A percentile compares a stretch with the other conserved stretches of the same genome.
These are phyloP conservation scores for Alternaria sp. DNA, from an alignment of 2,329 filamentous ascomycete genomes.

Conservation along the genomic window DNA sequence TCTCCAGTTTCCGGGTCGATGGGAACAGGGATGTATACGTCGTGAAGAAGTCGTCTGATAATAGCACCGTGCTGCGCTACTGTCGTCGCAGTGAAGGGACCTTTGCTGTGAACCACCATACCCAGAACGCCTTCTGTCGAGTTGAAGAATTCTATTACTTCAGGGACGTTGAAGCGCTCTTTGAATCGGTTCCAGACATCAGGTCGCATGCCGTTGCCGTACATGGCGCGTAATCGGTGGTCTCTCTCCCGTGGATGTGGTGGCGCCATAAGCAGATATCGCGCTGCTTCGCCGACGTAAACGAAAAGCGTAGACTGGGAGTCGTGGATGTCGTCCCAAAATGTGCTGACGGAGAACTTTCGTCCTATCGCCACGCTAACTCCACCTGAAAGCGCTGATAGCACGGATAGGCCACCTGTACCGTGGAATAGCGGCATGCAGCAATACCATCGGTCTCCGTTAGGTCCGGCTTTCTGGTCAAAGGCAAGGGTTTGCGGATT, in stretches of 20 bases:
- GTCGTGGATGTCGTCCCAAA: conserved; percentile 75
- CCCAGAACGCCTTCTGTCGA: conserved; percentile 73
- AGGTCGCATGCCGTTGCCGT: conserved; percentile 70
- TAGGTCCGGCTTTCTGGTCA: conserved; percentile 45
- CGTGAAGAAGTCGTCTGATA: conserved; percentile 57
- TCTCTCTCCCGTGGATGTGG: conserved; percentile 64
- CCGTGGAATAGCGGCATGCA: conserved; percentile 81
- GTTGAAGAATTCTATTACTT: conserved; percentile 77
- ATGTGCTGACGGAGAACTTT: conserved; percentile 70
- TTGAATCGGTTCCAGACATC: conserved; percentile 71
- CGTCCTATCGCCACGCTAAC: conserved; percentile 65
- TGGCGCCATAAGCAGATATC: conserved; percentile 73
- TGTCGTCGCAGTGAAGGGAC: conserved; percentile 61
- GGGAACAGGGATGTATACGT: conserved; percentile 68
- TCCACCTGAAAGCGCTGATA: conserved; percentile 55
- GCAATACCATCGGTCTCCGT: conserved; percentile 70
- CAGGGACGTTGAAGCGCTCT: conserved; percentile 66
- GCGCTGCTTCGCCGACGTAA: conserved; percentile 77
- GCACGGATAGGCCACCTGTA: conserved; percentile 66
- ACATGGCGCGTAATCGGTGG: conserved; percentile 65
- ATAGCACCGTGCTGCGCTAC: conserved; percentile 75
- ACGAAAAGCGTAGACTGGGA: conserved; percentile 71
- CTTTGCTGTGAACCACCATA: conserved; percentile 60
- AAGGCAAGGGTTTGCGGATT: conserved; percentile 41
- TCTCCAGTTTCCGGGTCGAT: conserved; percentile 72